Percentiles rank a stretch among this genome's conserved stretches.
These are phyloP conservation scores for Phymatotrichopsis omnivora DNA, from an alignment of 2,329 filamentous ascomycete genomes.

Conservation along the genomic window DNA sequence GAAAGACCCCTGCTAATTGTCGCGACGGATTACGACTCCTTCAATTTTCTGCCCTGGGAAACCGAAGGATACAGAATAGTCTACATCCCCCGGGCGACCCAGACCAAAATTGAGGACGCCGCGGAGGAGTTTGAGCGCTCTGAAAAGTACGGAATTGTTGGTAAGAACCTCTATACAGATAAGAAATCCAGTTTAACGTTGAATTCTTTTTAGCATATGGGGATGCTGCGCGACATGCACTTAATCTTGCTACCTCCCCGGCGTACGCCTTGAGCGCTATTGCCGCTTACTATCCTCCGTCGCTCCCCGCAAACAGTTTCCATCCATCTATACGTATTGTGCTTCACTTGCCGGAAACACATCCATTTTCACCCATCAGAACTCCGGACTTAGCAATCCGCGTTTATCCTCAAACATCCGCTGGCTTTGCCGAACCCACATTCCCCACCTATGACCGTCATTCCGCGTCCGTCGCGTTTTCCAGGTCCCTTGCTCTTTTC, in stretches of 20 bases:
- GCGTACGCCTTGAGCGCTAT: conserved; percentile 49
- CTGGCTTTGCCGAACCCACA: conserved; percentile 49
- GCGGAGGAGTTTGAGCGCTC: conserved; percentile 46
- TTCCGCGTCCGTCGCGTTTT: conserved; percentile 57
- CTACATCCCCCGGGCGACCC: conserved; percentile 46
- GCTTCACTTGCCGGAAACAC: conserved; percentile 47
- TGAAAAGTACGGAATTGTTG: conserved; percentile 54
- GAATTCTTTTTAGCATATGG: conserved; percentile 44
- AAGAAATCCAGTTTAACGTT: neutral
- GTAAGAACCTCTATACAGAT: conserved; percentile 35
- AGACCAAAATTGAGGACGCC: conserved; percentile 42
- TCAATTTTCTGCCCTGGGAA: conserved; percentile 48
- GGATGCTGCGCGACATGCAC: conserved; percentile 49
- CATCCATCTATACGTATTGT: conserved; percentile 39
- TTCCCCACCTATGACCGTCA: conserved; percentile 38
- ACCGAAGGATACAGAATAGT: conserved; percentile 51
- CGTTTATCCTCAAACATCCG: conserved; percentile 46
- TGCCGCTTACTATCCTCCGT: conserved; percentile 53
- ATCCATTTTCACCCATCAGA: conserved; percentile 32
- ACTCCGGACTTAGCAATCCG: conserved; percentile 42
- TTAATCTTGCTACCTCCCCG: conserved; percentile 49
- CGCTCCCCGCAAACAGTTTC: conserved; percentile 43
- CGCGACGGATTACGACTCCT: conserved; percentile 45
- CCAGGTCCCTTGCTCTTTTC: conserved; percentile 50
- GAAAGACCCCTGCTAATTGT: no score